Percentiles rank a stretch among this genome's conserved stretches.
phyloP scores from a whole-genome alignment of 2,329 filamentous ascomycete genomes.

The Ambrosiella beaveri region DNA sequence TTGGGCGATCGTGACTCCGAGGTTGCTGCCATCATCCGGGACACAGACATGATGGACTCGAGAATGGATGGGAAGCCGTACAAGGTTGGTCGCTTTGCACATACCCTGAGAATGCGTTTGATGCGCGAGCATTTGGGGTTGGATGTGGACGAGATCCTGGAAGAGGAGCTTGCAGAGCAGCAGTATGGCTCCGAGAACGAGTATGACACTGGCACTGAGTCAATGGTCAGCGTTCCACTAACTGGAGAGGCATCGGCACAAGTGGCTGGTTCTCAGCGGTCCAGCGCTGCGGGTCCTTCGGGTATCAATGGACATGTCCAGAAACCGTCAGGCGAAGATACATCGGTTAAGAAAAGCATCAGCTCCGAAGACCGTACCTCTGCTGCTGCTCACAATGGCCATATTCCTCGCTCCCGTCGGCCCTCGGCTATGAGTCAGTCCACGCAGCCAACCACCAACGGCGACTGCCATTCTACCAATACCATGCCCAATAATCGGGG shows the following conservation, averaged over 20 bases:
- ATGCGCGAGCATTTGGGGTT: conserved; percentile 97
- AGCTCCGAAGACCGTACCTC: conserved; percentile 10
- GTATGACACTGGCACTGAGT: conserved; percentile 32
- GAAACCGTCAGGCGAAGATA: too few relatives aligned
- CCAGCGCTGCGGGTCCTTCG: neutral
- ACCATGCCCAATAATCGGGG: neutral
- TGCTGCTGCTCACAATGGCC: neutral
- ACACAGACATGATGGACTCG: conserved; percentile 83
- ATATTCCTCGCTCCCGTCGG: conserved; percentile 1
- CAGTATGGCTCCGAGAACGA: conserved; percentile 30
- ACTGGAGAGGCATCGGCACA: too few relatives aligned
- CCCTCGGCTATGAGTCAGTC: conserved; percentile 7
- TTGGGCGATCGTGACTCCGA: conserved; percentile 83
- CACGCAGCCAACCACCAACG: neutral
- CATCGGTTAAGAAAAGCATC: conserved; percentile 15
- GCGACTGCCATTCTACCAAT: neutral
- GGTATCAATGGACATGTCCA: too few relatives aligned
- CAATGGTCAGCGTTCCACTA: conserved; percentile 6
- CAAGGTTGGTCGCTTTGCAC: conserved; percentile 77
- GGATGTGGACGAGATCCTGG: conserved; percentile 79
- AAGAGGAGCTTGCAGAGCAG: conserved; percentile 54
- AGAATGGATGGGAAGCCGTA: conserved; percentile 84
- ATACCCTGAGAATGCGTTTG: conserved; percentile 76
- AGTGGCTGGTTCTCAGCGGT: neutral
- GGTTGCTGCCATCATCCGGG: conserved; percentile 72